Evolutionary conservation across 371 early-diverging fungal species (phyloP).

Genomic region (Mucor irregularis): DNA sequence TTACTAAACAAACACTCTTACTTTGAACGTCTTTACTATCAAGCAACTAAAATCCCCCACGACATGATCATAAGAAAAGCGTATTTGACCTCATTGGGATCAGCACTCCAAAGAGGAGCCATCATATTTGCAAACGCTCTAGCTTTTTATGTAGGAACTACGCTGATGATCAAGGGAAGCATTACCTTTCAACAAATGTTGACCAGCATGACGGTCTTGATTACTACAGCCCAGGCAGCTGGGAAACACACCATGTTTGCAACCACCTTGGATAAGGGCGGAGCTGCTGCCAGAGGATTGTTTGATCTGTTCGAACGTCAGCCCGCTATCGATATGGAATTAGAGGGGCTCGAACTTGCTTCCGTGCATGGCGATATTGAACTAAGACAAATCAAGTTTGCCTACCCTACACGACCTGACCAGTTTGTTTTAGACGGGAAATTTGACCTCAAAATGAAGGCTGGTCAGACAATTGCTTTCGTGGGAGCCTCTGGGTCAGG

Average conservation of each 20-base stretch:
- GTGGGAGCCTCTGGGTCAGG: conserved; percentile 85
- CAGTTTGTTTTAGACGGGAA: conserved; percentile 62
- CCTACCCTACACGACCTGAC: conserved; percentile 76
- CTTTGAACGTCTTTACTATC: conserved; percentile 60
- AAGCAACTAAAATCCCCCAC: conserved; percentile 67
- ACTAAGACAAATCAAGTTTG: conserved; percentile 67
- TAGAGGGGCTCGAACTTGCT: conserved; percentile 54
- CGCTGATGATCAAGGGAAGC: conserved; percentile 36
- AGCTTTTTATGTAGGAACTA: conserved; percentile 59
- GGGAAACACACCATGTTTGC: conserved; percentile 57
- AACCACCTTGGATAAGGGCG: conserved; percentile 73
- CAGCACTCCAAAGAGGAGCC: conserved; percentile 66
- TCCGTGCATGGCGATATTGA: conserved; percentile 80
- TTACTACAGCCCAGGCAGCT: conserved; percentile 72
- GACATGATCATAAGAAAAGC: conserved; percentile 57
- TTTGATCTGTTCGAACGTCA: conserved; percentile 73
- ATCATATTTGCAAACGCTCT: conserved; percentile 65
- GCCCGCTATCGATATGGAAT: conserved; percentile 69
- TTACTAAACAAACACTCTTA: conserved; percentile 74
- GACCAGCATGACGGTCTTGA: conserved; percentile 67
- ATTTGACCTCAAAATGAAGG: conserved; percentile 58
- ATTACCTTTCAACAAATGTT: conserved; percentile 53
- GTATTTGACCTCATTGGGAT: conserved; percentile 58
- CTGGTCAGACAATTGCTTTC: conserved; percentile 78
- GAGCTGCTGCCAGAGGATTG: conserved; percentile 75